Percentiles rank a stretch among this genome's conserved stretches.
These are phyloP conservation scores for Trifolium subterraneum DNA, from an alignment of 306 rosid genomes.

Conservation along the genomic window DNA sequence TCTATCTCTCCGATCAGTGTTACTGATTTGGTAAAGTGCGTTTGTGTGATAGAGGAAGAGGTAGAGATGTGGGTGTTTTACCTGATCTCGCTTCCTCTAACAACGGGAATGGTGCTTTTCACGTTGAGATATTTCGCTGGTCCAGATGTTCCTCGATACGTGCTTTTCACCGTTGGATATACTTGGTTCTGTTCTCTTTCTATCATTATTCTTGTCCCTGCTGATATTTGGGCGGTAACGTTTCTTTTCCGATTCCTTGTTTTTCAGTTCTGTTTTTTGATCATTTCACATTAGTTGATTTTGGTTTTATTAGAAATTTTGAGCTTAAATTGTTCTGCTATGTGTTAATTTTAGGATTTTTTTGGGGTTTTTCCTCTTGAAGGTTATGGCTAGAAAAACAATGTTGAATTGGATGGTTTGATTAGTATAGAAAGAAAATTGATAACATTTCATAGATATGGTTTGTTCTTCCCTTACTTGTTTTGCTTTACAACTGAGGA, in stretches of 20 bases:
- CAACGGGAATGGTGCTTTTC: conserved; percentile 77
- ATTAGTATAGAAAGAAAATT: neutral
- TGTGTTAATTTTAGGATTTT: neutral
- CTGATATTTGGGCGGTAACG: conserved; percentile 94
- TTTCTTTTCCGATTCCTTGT: neutral
- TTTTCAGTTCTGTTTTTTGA: neutral
- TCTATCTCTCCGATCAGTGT: conserved; percentile 41
- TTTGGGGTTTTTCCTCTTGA: neutral
- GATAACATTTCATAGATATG: neutral
- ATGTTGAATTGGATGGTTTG: conserved; percentile 28
- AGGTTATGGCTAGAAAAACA: neutral
- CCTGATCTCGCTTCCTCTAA: conserved; percentile 89
- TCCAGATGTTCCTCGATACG: conserved; percentile 86
- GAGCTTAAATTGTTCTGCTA: neutral
- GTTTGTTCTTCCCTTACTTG: neutral
- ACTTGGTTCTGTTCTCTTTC: conserved; percentile 95
- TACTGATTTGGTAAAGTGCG: conserved; percentile 1
- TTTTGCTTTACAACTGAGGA: conserved; percentile 6
- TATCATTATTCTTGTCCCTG: conserved; percentile 90
- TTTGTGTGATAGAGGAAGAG: neutral
- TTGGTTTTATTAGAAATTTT: neutral
- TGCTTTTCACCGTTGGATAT: conserved; percentile 86
- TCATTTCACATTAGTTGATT: neutral
- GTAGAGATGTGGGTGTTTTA: conserved; percentile 92
- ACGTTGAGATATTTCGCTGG: conserved; percentile 88